phyloP scores from a whole-genome alignment of 2,329 filamentous ascomycete species.

The Juglanconis sp. region DNA sequence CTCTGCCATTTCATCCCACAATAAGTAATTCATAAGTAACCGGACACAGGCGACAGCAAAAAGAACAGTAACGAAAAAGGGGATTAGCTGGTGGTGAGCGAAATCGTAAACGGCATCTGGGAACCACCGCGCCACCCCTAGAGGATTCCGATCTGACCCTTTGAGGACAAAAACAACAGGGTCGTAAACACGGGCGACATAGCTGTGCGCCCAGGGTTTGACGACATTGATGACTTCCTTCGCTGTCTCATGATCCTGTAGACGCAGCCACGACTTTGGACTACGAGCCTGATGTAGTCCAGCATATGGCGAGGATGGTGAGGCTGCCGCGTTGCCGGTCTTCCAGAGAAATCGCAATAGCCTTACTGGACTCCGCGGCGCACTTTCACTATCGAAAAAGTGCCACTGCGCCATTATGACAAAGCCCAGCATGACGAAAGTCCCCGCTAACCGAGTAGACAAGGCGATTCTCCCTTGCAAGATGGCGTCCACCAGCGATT shows the following conservation, averaged over 20 bases:
- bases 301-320: conserved; percentile 44
- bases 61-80: conserved; percentile 61
- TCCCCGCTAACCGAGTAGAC: conserved; percentile 72
- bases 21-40: conserved; percentile 69
- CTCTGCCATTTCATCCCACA: conserved; percentile 60
- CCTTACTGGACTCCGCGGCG: conserved; percentile 1
- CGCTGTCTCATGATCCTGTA: conserved; percentile 77
- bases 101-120: conserved; percentile 66
- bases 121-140: conserved; percentile 45
- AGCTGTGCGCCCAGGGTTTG: conserved; percentile 68
- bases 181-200: conserved; percentile 71
- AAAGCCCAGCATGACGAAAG: conserved; percentile 68
- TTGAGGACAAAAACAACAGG: conserved; percentile 71
- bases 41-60: conserved; percentile 63
- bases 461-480: conserved; percentile 62
- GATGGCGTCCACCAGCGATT: conserved; percentile 60
- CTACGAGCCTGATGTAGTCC: conserved; percentile 71
- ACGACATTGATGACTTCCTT: conserved; percentile 73
- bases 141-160: conserved; percentile 62
- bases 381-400: conserved; percentile 55
- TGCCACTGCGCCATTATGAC: conserved; percentile 74
- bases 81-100: conserved; percentile 53
- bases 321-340: conserved; percentile 23
- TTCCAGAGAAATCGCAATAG: conserved; percentile 30
- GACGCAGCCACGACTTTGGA: conserved; percentile 71